Evolutionary conservation across 140 eudicot genomes (phyloP).

Genomic region (Senecio squalidus): DNA sequence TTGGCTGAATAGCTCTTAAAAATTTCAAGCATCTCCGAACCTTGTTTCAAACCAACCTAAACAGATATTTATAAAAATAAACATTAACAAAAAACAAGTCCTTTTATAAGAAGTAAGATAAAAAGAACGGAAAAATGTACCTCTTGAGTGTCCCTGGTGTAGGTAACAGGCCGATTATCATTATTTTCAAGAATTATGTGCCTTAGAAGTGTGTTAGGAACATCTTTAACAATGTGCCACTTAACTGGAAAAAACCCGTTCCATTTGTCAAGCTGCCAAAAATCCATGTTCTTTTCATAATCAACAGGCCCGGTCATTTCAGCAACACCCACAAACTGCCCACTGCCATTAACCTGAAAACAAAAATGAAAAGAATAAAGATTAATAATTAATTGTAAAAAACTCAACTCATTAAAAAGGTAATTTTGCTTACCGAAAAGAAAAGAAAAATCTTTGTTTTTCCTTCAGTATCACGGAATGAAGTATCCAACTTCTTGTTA

Average conservation of each 20-base stretch:
- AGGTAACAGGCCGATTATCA: constrained; percentile 75
- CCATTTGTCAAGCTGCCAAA: constrained; percentile 98
- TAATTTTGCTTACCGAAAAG: constrained; percentile 57
- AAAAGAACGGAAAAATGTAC: constrained; percentile 20
- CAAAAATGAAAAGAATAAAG: not conserved
- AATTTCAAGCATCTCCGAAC: constrained; percentile 71
- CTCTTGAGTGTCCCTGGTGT: constrained; percentile 96
- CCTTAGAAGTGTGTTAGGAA: constrained; percentile 63
- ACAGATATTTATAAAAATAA: not conserved
- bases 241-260: constrained; percentile 82
- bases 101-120: not conserved
- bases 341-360: constrained; percentile 79
- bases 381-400: not conserved
- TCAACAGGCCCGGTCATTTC: constrained; percentile 86
- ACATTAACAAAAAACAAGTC: not conserved
- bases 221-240: constrained; percentile 90
- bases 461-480: constrained; percentile 54
- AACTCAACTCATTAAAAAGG: not conserved
- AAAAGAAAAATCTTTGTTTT: constrained; percentile 61
- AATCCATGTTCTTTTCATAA: constrained; percentile 76
- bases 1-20: constrained; percentile 59
- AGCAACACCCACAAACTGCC: constrained; percentile 91
- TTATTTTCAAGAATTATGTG: constrained; percentile 84
- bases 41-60: constrained; percentile 74
- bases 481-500: constrained; percentile 71